Evolutionary conservation across 345 rosid genomes (phyloP).

Genomic region (Dovyalis caffra): DNA sequence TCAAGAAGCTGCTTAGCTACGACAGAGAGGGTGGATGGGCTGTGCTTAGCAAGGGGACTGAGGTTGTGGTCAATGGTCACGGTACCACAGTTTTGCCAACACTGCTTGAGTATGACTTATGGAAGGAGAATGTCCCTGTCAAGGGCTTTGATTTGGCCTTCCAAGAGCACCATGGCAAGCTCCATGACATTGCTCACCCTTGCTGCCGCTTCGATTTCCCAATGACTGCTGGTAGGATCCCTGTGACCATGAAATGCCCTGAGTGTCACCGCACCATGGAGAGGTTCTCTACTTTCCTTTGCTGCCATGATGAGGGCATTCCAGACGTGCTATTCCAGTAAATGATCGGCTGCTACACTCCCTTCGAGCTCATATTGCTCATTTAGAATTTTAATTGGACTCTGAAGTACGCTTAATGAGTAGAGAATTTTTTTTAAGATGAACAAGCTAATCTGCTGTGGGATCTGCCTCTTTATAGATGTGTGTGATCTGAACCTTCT

Average conservation of each 20-base stretch:
- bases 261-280: constrained; percentile 76
- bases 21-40: constrained; percentile 89
- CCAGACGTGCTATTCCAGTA: not conserved
- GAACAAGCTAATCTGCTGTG: no score
- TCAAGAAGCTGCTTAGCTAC: constrained; percentile 79
- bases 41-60: constrained; percentile 59
- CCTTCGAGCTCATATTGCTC: not conserved
- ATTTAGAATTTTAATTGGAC: no score
- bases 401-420: no score
- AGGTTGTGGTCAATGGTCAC: constrained; percentile 53
- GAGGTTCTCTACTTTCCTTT: constrained; percentile 57
- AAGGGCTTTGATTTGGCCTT: constrained; percentile 61
- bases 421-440: no score
- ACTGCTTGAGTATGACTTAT: constrained; percentile 51
- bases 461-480: no score
- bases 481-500: no score
- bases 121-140: constrained; percentile 56
- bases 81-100: constrained; percentile 51
- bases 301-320: constrained; percentile 66
- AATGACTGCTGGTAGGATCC: constrained; percentile 50
- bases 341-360: not conserved
- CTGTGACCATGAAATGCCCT: constrained; percentile 66
- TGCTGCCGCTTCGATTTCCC: constrained; percentile 82
- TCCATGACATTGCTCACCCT: constrained; percentile 44
- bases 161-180: constrained; percentile 54